Base-by-base conservation (phyloP, 2,329 filamentous ascomycete genomes). In the Fusarium tupiense region DNA sequence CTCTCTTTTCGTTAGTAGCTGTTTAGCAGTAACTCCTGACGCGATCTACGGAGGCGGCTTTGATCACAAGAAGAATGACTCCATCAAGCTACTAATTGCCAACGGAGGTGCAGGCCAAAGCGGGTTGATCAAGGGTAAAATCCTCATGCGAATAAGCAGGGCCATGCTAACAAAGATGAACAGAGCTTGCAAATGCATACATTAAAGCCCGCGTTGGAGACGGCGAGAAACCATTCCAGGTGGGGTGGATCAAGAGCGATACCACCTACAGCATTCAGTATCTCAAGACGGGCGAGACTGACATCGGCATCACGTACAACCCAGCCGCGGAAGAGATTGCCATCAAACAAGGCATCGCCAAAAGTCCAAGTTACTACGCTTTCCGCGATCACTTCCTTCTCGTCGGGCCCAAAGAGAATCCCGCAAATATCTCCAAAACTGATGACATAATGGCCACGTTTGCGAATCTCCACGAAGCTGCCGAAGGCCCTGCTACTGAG, bases 311-410 rank as follows among this genome's bases (percentile, higher is more conserved):
- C 59, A 86, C 86, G 1, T 87, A 87, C 78, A 81, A 80, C 44
- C 76, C 79, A 10, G 76, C 79, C 5, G 85, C 86, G 0, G 85
- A 87, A 74, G 69, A 82, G 22, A 82, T 86, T 40, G 85, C 86
- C 12, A 83, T 85, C 35, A 68, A 81, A 6, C 80, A 84, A 53
- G 83, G 82, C 22, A 82, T 82, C 47, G 84, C 84, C 41, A 64
- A 50, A 11, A 57, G 61, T 3, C 76, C 78, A 5, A 77, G 71
- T 46, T 76, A 80, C 63, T 86, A 86, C 69, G 80, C 82, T 14
- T 87, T 84, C 76, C 83, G 84, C 9, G 86, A 87, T 60, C 85
- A 87, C 64, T 86, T 86, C 69, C 76, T 85, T 38, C 81, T 87
- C 5, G 81, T 83, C 9, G 86, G 85, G 0, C 81, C 81, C 16